phyloP scores from a whole-genome alignment of 345 rosid genomes.

The Noccaea bulbosa region DNA sequence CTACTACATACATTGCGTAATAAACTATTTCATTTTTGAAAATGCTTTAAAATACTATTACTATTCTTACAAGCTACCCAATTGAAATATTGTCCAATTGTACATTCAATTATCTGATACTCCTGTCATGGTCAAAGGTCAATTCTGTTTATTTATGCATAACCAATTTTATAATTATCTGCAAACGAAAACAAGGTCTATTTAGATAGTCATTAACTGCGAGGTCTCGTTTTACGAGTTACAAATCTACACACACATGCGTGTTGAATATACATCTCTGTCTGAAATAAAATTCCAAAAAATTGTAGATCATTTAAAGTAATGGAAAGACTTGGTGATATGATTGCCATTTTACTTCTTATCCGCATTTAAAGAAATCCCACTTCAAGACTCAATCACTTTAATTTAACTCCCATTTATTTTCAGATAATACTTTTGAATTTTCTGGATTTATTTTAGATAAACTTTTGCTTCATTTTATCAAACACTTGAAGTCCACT shows the following conservation, averaged over 20 bases:
- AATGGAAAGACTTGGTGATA: constrained; percentile 44
- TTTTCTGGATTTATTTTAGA: background rate
- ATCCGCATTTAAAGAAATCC: constrained; percentile 59
- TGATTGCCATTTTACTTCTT: constrained; percentile 44
- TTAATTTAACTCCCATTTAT: constrained; percentile 33
- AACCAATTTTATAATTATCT: background rate
- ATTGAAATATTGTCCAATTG: background rate
- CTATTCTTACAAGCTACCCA: constrained; percentile 40
- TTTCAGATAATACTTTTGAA: background rate
- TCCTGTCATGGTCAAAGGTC: constrained; percentile 26
- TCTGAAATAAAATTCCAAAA: background rate
- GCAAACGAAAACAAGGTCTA: background rate
- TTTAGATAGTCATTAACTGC: constrained; percentile 3
- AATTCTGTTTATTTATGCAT: background rate
- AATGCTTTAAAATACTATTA: background rate
- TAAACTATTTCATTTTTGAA: constrained; percentile 8
- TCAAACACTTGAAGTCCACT: constrained; percentile 32
- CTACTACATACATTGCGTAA: constrained; percentile 41
- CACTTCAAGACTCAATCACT: constrained; percentile 72
- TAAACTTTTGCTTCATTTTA: constrained; percentile 31
- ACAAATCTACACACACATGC: constrained; percentile 23
- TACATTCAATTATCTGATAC: constrained; percentile 1
- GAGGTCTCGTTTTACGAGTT: constrained; percentile 21
- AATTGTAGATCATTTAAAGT: constrained; percentile 7
- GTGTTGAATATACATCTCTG: constrained; percentile 13